Base-by-base conservation (phyloP, 352 stramenopile genomes). In the Globisporangium takayamanum region DNA sequence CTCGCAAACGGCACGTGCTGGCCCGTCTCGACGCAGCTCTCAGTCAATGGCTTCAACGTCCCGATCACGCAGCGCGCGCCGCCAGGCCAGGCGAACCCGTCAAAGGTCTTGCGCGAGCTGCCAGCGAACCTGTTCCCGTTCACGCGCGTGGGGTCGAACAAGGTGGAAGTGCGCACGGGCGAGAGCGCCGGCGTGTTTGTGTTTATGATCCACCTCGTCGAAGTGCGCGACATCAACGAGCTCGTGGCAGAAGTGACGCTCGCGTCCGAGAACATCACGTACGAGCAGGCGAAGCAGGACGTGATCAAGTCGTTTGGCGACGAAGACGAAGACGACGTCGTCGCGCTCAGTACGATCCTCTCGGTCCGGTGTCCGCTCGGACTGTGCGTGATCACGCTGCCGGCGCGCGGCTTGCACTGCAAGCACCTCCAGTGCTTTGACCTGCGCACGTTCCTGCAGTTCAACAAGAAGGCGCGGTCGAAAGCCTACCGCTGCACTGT, bases 351-450 rank as follows among this genome's bases (percentile, higher is more conserved):
- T 55, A 96, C 88, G 37, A 83, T 94, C 55, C 72, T 96, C n/a
- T 96, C 87, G 11, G 75, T 96, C n/a, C 84, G 85, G 22, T 96
- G 88, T 75, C 88, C 88, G 4, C 67, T 96, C 11, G 85, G 88
- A 0, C 59, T 96, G 16, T 88, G 84, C 33, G 78, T 91, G 26
- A 98, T 98, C 51, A 72, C 88, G 54, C 74, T 89, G 26, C 94
- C 95, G 14, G 94, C 94, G 15, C 74, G 95, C 42, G 92, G 92
- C 11, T 66, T 86, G 37, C 60, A 95, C 64, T 98, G 95, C 66
- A 95, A 90, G 55, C 95, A 98, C 64, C 74, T 97, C 54, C 93
- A 98, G 79, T 98, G 95, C 67, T 98, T 98, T 70, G 94, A 98
- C 69, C 69, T 98, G 30, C 77, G 65, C 60, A 97, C 88, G 3